Base-by-base conservation (phyloP, 2,329 filamentous ascomycete genomes). In the Ceratocystis variospora region DNA sequence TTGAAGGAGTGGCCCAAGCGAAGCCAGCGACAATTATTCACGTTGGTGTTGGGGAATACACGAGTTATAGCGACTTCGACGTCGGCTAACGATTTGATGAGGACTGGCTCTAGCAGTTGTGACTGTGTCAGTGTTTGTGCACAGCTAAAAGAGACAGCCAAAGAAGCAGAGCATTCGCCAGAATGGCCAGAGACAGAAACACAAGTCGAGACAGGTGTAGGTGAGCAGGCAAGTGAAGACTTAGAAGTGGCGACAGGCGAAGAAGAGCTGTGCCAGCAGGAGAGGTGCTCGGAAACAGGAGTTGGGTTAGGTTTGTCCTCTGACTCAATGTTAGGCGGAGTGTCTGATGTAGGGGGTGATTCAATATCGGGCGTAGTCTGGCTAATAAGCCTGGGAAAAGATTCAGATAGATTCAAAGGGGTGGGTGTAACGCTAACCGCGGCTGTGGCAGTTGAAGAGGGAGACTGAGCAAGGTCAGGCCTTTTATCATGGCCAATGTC, bases 31-130 rank as follows among this genome's bases (percentile, higher is more conserved):
- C 64, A 68, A 33, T 72, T 71, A 33, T 73, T 70, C 65, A 79
- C 70, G 28, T 70, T 72, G 45, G 72, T 69, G 63, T 73, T 70
- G 57, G 74, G 73, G 28, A 76, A 64, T 67, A 72, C 69, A 71
- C 70, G 69, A 68, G 70, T 72, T 68, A 80, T 72, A 63, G 76
- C 72, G 25, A 72, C 71, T 71, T 73, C 73, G 5, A 68, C 67
- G 61, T 68, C 67, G 64, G 61, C 22, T 8, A 66, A n/a, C n/a
- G 67, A 68, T 61, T 61, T 68, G 61, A 68, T 68, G 3, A 66
- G 61, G 12, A 68, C 59, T 7, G 64, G 63, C n/a, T 64, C 50
- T 37, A 64, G 31, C 12, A 50, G 31, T 15, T 37, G 41, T 12
- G 45, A 15, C 22, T 17, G 28, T 33, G 61, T 6, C 50, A 41